Evolutionary conservation across 331 rosid species (phyloP), one percentile per base, ranked within the genome.

Genomic region (Rosa hybrid): DNA sequence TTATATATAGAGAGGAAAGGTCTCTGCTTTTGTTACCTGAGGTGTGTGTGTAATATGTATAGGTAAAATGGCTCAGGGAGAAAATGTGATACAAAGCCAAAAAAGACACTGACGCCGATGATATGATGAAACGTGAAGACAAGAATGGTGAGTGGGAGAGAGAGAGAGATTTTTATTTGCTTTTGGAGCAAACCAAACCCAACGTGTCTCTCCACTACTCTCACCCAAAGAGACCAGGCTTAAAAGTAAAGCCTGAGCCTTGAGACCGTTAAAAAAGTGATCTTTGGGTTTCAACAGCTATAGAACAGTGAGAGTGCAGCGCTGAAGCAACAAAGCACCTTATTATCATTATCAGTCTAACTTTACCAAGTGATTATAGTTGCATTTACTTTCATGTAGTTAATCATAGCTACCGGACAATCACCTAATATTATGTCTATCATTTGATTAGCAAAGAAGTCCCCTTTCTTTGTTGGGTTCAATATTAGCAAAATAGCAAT

Each of bases 141-240:
- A 77, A 76, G 71, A 81, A 82, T 50, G 84, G 74, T 54, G 75
- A 69, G 83, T 85, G 86, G 83, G 64, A 68, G 79, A 57, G 23
- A 72, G 85, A 80, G 75, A 57, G 20, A 45, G 76, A 82, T 18
- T 39, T 13, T 23, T 2, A 0, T 54, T 54, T 83, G 85, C 86
- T 81, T 87, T 77, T 53, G 78, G 72, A 79, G 81, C 85, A 85
- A 85, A 81, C 79, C 81, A 67, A 21, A 64, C 70, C 77, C 84
- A 83, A 62, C 71, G 11, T 65, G 56, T 38, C 71, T 76, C 75
- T 54, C 69, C n/a, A 30, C 70, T 0, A 64, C 71, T 78, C 72
- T 59, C 38, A 63, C 68, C 62, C 70, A 71, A 76, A 78, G 1
- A 14, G 54, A 68, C 54, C 57, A 41, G 59, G 46, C 75, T 82